These are phyloP conservation scores for Synchytrium microbalum DNA, from an alignment of 371 early-diverging fungal species.

Conservation along the genomic window DNA sequence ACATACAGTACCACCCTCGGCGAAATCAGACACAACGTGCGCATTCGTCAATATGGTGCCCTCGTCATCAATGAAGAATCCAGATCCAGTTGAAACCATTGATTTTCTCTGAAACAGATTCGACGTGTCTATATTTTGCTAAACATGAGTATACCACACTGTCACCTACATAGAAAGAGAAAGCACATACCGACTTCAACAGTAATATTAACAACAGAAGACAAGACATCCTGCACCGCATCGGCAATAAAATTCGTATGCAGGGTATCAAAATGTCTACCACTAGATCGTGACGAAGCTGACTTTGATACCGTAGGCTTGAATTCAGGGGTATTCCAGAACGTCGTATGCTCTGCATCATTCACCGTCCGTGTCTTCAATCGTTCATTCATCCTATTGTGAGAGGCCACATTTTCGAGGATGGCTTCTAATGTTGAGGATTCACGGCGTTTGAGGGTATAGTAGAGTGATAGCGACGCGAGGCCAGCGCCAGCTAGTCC, in stretches of 20 bases:
- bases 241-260: conserved; percentile 30
- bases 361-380: no score
- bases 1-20: conserved; percentile 17
- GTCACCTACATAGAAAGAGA: background rate
- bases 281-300: no score
- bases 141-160: background rate
- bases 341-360: no score
- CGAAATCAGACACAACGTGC: conserved; percentile 30
- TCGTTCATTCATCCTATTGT: no score
- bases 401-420: no score
- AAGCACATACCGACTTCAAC: conserved; percentile 24
- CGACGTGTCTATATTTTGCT: conserved; percentile 10
- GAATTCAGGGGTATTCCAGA: no score
- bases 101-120: conserved; percentile 22
- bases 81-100: conserved; percentile 32
- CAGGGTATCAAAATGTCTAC: background rate
- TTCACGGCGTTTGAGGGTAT: no score
- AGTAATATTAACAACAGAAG: conserved; percentile 35
- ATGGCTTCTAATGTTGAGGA: no score
- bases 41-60: conserved; percentile 42
- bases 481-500: no score
- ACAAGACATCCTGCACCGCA: conserved; percentile 33
- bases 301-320: no score
- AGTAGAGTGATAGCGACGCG: no score
- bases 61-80: conserved; percentile 31